Base-by-base conservation (phyloP, 805 yeast species). In the Pichia insulana region DNA sequence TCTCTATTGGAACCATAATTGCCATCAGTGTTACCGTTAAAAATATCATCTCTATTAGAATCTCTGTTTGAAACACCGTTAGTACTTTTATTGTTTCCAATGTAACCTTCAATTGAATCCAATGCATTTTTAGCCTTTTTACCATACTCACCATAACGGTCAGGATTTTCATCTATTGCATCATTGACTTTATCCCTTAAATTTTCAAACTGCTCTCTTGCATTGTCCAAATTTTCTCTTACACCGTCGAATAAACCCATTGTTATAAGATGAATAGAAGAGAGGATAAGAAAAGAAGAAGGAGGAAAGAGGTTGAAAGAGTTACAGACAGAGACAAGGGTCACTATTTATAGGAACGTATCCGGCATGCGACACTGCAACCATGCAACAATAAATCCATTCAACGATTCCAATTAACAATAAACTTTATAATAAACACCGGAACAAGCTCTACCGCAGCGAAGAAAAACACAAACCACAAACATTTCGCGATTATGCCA, bases 1-100 rank as follows among this genome's bases (percentile, higher is more conserved):
- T 22, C 25, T 22, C 62, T 58, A 43, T 55, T 52, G 39, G 57
- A 51, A 28, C 64, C 69, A 49, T 56, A 59, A 30, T 62, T 58
- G 53, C 64, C n/a, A 16, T 26, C 19, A 10, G 34, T 22, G 34
- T 15, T 16, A 32, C 32, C 30, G 25, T 22, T 22, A 22, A 8
- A 22, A 6, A 5, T 22, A 22, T 22, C 5, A 22, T 22, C 25
- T 30, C 61, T 64, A 49, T 57, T 59, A 27, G 62, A 57, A 54
- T 56, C 55, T 42, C 39, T 36, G 41, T 41, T 38, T 27, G 48
- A 61, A 44, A 57, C 57, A 10, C 56, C 59, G 42, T 58, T 53
- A 3, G 60, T 49, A 34, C 51, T 48, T 42, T 46, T 41, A 36
- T 56, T 49, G 43, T 52, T 55, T n/a, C 51, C 49, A 22, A 61